Percentiles rank a stretch among this genome's conserved stretches.
Evolutionary conservation across 306 rosid genomes (phyloP).

Genomic region (Inga laurina): DNA sequence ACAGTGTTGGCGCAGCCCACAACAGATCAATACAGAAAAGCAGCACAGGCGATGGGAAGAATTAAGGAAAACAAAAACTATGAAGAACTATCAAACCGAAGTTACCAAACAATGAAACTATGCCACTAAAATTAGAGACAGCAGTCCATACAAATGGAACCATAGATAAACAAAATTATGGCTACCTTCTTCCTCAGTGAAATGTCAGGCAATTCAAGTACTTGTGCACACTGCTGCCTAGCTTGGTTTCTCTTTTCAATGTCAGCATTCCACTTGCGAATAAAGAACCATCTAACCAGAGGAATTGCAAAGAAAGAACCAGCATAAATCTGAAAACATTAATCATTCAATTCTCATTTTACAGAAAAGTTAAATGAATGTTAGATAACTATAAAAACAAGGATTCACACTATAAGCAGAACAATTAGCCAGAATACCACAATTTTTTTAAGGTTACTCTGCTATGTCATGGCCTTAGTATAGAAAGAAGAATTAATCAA

Average conservation of each 20-base stretch:
- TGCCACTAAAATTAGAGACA: constrained; percentile 18
- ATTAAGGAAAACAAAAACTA: neutral
- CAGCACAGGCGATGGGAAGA: neutral
- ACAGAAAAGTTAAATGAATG: constrained; percentile 21
- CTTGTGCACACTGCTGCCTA: constrained; percentile 67
- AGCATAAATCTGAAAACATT: constrained; percentile 79
- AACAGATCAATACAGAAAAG: neutral
- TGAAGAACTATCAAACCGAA: neutral
- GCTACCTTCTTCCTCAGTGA: constrained; percentile 87
- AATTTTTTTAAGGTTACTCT: neutral
- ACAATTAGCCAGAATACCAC: constrained; percentile 4
- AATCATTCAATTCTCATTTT: constrained; percentile 23
- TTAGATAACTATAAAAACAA: constrained; percentile 7
- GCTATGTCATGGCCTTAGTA: constrained; percentile 6
- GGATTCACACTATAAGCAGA: constrained; percentile 20
- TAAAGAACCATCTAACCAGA: constrained; percentile 77
- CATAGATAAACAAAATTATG: constrained; percentile 10
- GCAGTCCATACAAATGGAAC: constrained; percentile 13
- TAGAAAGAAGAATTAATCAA: constrained; percentile 17
- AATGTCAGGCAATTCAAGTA: constrained; percentile 80
- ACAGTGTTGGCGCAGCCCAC: neutral
- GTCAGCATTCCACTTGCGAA: constrained; percentile 62
- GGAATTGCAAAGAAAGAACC: constrained; percentile 99
- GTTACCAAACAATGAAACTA: neutral
- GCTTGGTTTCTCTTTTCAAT: constrained; percentile 85